Evolutionary conservation across 1,284 basidiomycete genomes (phyloP).

Genomic region (Uromyces viciae-fabae): DNA sequence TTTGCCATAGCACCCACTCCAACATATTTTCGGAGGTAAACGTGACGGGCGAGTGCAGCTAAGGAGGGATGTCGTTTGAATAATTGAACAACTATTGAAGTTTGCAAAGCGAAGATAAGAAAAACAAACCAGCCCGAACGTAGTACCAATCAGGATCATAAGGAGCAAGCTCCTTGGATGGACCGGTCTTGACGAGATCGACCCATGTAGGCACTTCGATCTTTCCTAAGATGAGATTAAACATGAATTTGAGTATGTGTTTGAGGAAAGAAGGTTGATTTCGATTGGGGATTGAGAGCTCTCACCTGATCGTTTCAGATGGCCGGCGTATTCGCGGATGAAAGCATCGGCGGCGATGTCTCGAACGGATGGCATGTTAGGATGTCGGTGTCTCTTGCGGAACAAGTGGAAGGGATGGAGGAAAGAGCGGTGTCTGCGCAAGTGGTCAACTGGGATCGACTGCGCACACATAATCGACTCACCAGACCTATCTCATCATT

Average conservation of each 20-base stretch:
- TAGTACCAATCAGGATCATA: slow-evolving; percentile 99
- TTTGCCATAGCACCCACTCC: slow-evolving; percentile 93
- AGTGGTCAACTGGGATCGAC: background rate
- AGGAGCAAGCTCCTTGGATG: slow-evolving; percentile 96
- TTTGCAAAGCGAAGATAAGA: slow-evolving; percentile 30
- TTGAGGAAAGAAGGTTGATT: too few relatives aligned
- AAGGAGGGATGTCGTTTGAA: slow-evolving; percentile 31
- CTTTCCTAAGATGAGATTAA: slow-evolving; percentile 61
- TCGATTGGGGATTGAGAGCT: too few relatives aligned
- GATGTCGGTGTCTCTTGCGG: background rate
- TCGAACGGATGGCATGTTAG: slow-evolving; percentile 50
- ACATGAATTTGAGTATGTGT: background rate
- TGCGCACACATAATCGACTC: background rate
- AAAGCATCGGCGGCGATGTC: slow-evolving; percentile 71
- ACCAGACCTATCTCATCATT: slow-evolving; percentile 17
- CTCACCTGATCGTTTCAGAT: slow-evolving; percentile 80
- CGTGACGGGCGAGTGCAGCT: slow-evolving; percentile 97
- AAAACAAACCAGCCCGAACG: slow-evolving; percentile 79
- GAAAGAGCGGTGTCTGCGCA: background rate
- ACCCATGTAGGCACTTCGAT: slow-evolving; percentile 99
- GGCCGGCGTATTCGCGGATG: slow-evolving; percentile 84
- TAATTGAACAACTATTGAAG: too few relatives aligned
- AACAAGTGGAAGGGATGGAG: too few relatives aligned
- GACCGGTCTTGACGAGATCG: slow-evolving; percentile 97
- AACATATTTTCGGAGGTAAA: slow-evolving; percentile 99